Evolutionary conservation across 2,329 filamentous ascomycete species (phyloP).

Genomic region (Diplodia sapinea): DNA sequence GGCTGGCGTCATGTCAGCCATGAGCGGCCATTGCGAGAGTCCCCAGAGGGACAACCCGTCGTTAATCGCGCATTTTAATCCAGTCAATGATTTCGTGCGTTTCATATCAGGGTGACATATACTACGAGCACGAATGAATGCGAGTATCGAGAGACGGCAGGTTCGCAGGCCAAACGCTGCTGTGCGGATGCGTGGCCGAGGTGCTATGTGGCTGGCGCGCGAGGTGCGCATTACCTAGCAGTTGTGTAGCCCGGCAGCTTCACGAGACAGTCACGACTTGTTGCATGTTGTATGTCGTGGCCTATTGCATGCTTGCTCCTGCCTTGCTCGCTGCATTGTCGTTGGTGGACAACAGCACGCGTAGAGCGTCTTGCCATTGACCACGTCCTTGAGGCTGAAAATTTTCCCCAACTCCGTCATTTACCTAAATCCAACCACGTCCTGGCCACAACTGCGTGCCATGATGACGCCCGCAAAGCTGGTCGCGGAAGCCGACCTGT

Average conservation of each 20-base stretch:
- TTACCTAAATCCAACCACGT: not conserved
- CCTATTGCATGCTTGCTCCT: not conserved
- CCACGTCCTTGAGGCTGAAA: constrained; percentile 2
- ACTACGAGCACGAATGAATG: not conserved
- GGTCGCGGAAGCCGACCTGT: constrained; percentile 36
- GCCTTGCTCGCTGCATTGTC: not conserved
- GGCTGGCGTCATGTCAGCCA: constrained; percentile 50
- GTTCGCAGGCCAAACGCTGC: not conserved
- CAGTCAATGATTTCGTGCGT: constrained; percentile 52
- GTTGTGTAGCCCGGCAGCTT: not conserved
- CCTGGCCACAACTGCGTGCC: not conserved
- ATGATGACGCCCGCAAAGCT: constrained; percentile 27
- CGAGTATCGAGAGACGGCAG: not conserved
- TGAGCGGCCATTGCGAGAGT: constrained; percentile 43
- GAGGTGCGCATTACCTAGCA: not conserved
- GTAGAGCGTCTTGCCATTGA: not conserved
- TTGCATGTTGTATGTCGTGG: not conserved
- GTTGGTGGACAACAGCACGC: not conserved
- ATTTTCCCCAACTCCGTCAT: constrained; percentile 18
- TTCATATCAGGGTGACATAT: constrained; percentile 62
- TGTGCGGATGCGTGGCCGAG: not conserved
- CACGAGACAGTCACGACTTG: not conserved
- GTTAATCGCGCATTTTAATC: constrained; percentile 59
- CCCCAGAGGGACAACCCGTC: constrained; percentile 57
- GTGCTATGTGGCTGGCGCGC: not conserved